Conservation (phyloP, 23 red algal species). For the Chondrus crispus region DNA sequence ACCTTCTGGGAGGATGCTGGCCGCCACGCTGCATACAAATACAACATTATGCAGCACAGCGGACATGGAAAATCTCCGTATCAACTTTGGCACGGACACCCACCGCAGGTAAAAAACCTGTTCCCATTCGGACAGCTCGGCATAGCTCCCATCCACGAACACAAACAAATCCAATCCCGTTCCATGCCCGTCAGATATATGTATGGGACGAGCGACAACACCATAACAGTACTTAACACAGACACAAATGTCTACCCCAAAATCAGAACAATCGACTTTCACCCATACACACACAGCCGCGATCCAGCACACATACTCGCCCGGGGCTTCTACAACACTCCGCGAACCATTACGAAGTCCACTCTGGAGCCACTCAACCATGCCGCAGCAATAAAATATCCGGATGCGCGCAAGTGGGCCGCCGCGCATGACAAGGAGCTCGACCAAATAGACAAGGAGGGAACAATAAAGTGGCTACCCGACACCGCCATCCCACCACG, state of each 20-base stretch:
- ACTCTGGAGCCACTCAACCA: no score
- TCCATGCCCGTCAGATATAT: neutral
- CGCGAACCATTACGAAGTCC: no score
- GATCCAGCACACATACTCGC: neutral
- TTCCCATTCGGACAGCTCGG: conserved; percentile 6
- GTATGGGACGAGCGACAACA: neutral
- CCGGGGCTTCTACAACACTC: no score
- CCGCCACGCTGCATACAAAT: neutral
- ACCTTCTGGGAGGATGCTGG: neutral
- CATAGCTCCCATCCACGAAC: neutral
- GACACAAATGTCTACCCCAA: neutral
- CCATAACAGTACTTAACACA: neutral
- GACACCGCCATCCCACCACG: neutral
- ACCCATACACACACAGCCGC: neutral
- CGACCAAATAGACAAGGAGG: neutral
- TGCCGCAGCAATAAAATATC: neutral
- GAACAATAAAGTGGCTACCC: neutral
- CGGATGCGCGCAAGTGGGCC: neutral
- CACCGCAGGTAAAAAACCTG: neutral
- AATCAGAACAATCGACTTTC: neutral
- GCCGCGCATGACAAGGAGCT: neutral
- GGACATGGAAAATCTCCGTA: neutral
- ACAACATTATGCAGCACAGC: neutral
- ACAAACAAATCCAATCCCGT: neutral
- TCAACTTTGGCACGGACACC: neutral